These are phyloP conservation scores for Penicillium sp. DNA, from an alignment of 2,329 filamentous ascomycete genomes.

Conservation along the genomic window DNA sequence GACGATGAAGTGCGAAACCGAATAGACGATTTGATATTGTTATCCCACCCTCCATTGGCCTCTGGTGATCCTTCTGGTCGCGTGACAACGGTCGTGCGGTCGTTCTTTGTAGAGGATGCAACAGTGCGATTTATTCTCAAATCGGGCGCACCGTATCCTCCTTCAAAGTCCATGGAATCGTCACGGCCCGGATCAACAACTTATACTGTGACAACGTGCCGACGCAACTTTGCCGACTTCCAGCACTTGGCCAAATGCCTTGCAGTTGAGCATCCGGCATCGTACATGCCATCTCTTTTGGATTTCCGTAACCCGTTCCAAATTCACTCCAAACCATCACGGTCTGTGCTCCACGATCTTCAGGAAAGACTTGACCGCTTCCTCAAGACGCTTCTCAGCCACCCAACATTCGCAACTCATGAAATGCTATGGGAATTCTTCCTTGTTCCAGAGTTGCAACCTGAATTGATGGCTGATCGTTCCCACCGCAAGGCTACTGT, in stretches of 20 bases:
- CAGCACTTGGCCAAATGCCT: constrained; percentile 85
- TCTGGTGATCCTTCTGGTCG: constrained; percentile 70
- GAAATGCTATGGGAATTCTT: constrained; percentile 99
- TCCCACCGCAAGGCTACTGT: constrained; percentile 84
- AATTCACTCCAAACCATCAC: constrained; percentile 86
- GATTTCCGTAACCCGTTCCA: constrained; percentile 86
- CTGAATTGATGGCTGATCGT: constrained; percentile 85
- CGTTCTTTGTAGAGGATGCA: constrained; percentile 96
- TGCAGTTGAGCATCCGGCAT: constrained; percentile 86
- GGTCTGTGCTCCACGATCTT: constrained; percentile 81
- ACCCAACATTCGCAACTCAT: constrained; percentile 92
- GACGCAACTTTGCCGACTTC: constrained; percentile 84
- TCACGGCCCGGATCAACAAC: constrained; percentile 63
- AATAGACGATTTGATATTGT: constrained; percentile 89
- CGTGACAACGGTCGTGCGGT: constrained; percentile 89
- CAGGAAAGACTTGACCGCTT: constrained; percentile 87
- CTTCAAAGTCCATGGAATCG: constrained; percentile 39
- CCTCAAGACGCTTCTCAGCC: constrained; percentile 78
- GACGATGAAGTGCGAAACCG: constrained; percentile 96
- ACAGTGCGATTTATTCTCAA: constrained; percentile 92
- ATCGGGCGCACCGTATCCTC: constrained; percentile 73
- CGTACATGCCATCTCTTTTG: constrained; percentile 82
- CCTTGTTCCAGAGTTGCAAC: constrained; percentile 88
- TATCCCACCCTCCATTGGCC: constrained; percentile 62
- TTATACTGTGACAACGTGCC: constrained; percentile 86